These are phyloP conservation scores for Aspergillus asperescens DNA, from an alignment of 495 filamentous ascomycete genomes.

Conservation along the genomic window DNA sequence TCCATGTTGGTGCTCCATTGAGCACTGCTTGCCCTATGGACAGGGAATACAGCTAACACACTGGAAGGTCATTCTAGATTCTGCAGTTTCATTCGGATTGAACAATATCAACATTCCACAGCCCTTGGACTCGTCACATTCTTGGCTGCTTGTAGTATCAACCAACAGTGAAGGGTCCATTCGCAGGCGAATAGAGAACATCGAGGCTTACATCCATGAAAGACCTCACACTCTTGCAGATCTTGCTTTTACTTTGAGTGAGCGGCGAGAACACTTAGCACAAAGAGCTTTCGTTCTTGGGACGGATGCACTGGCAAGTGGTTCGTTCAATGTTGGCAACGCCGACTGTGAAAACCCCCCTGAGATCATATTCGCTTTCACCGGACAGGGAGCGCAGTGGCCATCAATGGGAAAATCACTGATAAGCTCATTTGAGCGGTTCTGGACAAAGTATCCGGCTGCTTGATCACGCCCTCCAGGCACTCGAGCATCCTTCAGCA, in stretches of 20 bases:
- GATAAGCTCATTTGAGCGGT: background rate
- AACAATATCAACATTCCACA: background rate
- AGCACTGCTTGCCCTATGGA: background rate
- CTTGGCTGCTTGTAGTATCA: slow-evolving; percentile 5
- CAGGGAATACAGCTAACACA: background rate
- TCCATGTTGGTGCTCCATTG: slow-evolving; percentile 12
- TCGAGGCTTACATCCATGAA: background rate
- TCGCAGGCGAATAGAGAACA: background rate
- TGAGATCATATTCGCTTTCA: slow-evolving; percentile 5
- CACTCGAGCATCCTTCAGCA: background rate
- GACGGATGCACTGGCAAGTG: background rate
- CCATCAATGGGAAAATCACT: background rate
- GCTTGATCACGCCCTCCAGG: background rate
- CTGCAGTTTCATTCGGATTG: background rate
- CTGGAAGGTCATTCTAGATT: background rate
- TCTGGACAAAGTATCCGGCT: background rate
- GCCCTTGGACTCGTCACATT: background rate
- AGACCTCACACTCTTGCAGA: background rate
- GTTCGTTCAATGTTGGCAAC: background rate
- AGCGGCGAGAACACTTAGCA: slow-evolving; percentile 4
- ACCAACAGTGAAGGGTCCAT: background rate
- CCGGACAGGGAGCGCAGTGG: slow-evolving; percentile 11
- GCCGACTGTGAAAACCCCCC: background rate
- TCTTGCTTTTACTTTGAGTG: slow-evolving; percentile 5
- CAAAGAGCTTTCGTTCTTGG: background rate